Base-by-base conservation (phyloP, 371 early-diverging fungal genomes). In the Chytridiales sp. region DNA sequence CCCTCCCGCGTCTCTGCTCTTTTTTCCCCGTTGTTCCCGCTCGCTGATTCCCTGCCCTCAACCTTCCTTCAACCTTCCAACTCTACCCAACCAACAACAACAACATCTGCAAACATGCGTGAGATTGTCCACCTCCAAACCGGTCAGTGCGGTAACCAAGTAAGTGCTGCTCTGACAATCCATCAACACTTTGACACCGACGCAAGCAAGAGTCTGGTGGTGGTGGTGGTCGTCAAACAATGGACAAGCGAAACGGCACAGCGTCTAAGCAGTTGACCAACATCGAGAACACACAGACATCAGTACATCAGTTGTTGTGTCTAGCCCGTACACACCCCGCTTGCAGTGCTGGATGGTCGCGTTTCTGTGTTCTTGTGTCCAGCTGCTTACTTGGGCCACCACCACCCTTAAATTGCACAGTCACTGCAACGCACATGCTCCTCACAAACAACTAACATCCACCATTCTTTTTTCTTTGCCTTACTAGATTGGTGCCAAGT, bases 91-190 rank as follows among this genome's bases (percentile, higher is more conserved):
- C 41, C 4, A 26, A 41, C 24, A 5, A 27, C 42, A 22, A 8
- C 42, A 27, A 24, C 26, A 15, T 34, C 22, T n/a, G 8, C 11
- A 24, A 49, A 92, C 64, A 98, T 99, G 99, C 88, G 99, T 83
- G 99, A 99, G 87, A 97, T 99, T 74, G 94, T 99, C 72, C 97
- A 98, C 84, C 83, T 99, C 67, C 99, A 99, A 84, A 94, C 97
- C 72, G 99, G 98, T 68, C 96, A 95, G 73, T 77, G 78, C 58
- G 78, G 78, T 68, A 77, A 77, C 74, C 66, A 66, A 39, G 66
- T 66, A 22, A 40, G 59, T 51, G 0, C 17, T 8, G 11, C 19
- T 19, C 48, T 27, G 8, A n/a, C n/a, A n/a, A n/a, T n/a, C n/a
- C n/a, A n/a, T n/a, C n/a, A n/a, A n/a, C n/a, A n/a, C n/a, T n/a